Evolutionary conservation across 805 yeast genomes (phyloP).

Genomic region (Torulaspora franciscae): DNA sequence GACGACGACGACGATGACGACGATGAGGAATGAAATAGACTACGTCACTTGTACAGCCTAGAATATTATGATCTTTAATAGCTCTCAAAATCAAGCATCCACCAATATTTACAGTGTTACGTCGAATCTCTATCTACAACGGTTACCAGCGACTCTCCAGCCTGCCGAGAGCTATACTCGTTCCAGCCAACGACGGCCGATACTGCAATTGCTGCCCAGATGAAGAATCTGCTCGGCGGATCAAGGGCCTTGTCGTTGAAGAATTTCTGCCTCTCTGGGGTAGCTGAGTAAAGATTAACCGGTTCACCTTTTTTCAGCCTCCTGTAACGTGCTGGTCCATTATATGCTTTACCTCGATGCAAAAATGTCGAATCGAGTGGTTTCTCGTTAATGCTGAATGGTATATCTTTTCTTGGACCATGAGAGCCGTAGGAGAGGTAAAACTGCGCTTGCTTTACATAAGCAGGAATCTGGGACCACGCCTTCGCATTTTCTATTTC

Average conservation of each 20-base stretch:
- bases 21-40: slow-evolving; percentile 29
- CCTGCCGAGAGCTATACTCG: slow-evolving; percentile 50
- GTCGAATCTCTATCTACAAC: slow-evolving; percentile 24
- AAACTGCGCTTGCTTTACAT: slow-evolving; percentile 53
- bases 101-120: slow-evolving; percentile 4
- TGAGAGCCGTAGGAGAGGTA: slow-evolving; percentile 64
- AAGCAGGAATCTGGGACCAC: slow-evolving; percentile 50
- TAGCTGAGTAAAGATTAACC: slow-evolving; percentile 21
- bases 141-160: slow-evolving; percentile 26
- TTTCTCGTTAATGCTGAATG: slow-evolving; percentile 32
- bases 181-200: slow-evolving; percentile 49
- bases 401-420: slow-evolving; percentile 61
- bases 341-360: slow-evolving; percentile 15
- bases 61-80: neutral
- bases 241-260: slow-evolving; percentile 42
- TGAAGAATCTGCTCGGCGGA: slow-evolving; percentile 50
- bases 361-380: slow-evolving; percentile 62
- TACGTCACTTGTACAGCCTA: slow-evolving; percentile 10
- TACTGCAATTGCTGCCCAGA: slow-evolving; percentile 46
- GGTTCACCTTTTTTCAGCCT: slow-evolving; percentile 7
- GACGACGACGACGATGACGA: slow-evolving; percentile 38
- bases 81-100: neutral
- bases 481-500: slow-evolving; percentile 34
- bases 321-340: slow-evolving; percentile 28
- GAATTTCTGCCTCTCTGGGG: slow-evolving; percentile 18